Conservation (phyloP, 1,139 yeast genomes). For the Lodderomyces orthopsilosis region DNA sequence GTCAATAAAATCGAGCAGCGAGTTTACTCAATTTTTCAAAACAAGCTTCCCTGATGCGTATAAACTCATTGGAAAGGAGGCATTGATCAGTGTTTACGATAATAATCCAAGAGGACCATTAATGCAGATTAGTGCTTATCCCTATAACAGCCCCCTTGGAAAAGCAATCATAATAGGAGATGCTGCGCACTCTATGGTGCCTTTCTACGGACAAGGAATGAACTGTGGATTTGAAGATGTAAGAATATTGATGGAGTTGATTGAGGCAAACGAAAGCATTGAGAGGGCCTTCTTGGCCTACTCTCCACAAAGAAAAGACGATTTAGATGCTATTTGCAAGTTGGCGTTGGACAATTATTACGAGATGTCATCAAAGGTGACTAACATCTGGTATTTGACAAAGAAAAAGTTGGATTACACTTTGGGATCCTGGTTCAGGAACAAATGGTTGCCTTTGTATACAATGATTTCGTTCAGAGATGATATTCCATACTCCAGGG, state of each 20-base stretch:
- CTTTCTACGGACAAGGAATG: constrained; percentile 97
- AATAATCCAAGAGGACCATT: constrained; percentile 74
- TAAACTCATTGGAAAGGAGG: constrained; percentile 59
- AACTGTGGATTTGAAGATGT: constrained; percentile 96
- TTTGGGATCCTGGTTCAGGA: constrained; percentile 49
- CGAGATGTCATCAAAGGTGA: constrained; percentile 86
- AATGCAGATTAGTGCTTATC: constrained; percentile 63
- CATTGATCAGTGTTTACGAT: constrained; percentile 50
- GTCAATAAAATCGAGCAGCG: constrained; percentile 39
- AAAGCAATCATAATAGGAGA: constrained; percentile 77
- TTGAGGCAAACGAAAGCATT: constrained; percentile 44
- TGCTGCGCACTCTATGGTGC: constrained; percentile 97
- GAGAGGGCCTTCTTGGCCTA: constrained; percentile 55
- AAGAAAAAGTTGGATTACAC: constrained; percentile 68
- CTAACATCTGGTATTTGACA: constrained; percentile 57
- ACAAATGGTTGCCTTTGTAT: constrained; percentile 78
- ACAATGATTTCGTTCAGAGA: constrained; percentile 90
- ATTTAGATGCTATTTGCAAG: constrained; percentile 70
- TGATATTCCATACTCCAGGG: constrained; percentile 74
- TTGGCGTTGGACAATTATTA: constrained; percentile 78
- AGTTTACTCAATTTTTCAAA: constrained; percentile 54
- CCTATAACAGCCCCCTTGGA: constrained; percentile 64
- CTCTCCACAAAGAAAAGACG: constrained; percentile 56
- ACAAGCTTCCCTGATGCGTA: constrained; percentile 73
- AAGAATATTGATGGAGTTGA: constrained; percentile 55